Conservation (phyloP, 257 asterid genomes). For the Craterostigma plantagineum region DNA sequence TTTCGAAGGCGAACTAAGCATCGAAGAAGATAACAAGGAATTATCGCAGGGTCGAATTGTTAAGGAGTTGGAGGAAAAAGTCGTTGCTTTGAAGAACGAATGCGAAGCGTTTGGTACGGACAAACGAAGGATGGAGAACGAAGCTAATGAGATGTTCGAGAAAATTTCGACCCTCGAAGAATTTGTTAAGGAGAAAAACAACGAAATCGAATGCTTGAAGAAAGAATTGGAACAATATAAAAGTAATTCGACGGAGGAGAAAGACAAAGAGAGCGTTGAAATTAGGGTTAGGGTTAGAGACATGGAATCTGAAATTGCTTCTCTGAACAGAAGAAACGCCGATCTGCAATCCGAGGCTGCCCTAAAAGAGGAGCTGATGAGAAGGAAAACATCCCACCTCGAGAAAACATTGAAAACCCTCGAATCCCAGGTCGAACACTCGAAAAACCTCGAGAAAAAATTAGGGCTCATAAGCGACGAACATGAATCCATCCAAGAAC, state of each 20-base stretch:
- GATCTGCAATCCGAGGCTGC: constrained; percentile 25
- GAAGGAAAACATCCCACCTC: constrained; percentile 13
- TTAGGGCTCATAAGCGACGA: background rate
- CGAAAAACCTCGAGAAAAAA: no score
- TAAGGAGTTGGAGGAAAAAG: constrained; percentile 25
- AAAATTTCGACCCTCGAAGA: constrained; percentile 20
- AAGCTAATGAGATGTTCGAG: constrained; percentile 12
- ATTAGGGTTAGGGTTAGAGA: constrained; percentile 11
- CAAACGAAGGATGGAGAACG: no score
- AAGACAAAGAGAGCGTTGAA: constrained; percentile 15
- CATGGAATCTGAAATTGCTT: constrained; percentile 19
- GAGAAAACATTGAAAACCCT: constrained; percentile 13
- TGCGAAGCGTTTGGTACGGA: no score
- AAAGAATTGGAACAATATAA: constrained; percentile 13
- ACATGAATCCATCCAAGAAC: background rate
- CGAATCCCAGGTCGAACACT: background rate
- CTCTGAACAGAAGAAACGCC: constrained; percentile 15
- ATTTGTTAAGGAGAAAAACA: constrained; percentile 17
- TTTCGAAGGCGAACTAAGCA: background rate
- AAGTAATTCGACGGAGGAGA: constrained; percentile 2
- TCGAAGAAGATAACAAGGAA: background rate
- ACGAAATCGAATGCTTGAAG: constrained; percentile 17
- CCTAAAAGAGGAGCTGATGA: constrained; percentile 29
- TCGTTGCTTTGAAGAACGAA: constrained; percentile 21
- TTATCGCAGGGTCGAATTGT: background rate